These are phyloP conservation scores for Quercus robur DNA, from an alignment of 306 rosid genomes.

Conservation along the genomic window DNA sequence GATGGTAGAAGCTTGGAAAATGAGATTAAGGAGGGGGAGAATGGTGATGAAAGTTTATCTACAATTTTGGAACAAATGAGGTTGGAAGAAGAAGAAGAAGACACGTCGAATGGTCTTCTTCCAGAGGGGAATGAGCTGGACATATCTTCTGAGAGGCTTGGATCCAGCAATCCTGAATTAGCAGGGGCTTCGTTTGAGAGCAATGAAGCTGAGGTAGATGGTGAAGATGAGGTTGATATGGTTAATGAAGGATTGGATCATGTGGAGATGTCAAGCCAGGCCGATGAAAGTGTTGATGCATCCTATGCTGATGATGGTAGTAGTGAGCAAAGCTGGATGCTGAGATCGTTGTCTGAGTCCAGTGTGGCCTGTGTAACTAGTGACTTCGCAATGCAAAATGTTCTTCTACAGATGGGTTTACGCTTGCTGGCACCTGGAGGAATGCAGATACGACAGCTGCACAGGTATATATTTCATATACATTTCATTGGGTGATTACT, in stretches of 20 bases:
- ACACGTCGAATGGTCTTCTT: slow-evolving; percentile 28
- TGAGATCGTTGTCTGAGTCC: slow-evolving; percentile 87
- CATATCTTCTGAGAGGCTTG: slow-evolving; percentile 11
- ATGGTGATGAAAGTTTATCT: slow-evolving; percentile 40
- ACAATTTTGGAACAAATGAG: slow-evolving; percentile 43
- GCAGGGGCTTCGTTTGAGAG: slow-evolving; percentile 1
- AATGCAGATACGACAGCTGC: slow-evolving; percentile 77
- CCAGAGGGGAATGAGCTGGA: slow-evolving; percentile 28
- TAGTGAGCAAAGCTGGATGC: slow-evolving; percentile 90
- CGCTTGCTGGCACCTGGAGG: slow-evolving; percentile 96
- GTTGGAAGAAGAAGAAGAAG: slow-evolving; percentile 53
- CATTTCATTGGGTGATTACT: background rate
- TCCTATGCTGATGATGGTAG: slow-evolving; percentile 56
- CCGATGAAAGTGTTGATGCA: slow-evolving; percentile 51
- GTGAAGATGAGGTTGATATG: slow-evolving; percentile 28
- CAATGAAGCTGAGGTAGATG: slow-evolving; percentile 17
- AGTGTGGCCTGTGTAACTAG: slow-evolving; percentile 88
- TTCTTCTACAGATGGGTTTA: slow-evolving; percentile 92
- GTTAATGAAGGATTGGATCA: slow-evolving; percentile 34
- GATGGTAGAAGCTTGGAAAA: slow-evolving; percentile 29
- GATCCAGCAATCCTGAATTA: slow-evolving; percentile 7
- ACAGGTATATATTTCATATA: slow-evolving; percentile 46
- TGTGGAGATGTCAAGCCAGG: slow-evolving; percentile 53
- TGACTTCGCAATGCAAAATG: slow-evolving; percentile 98
- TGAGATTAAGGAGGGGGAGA: slow-evolving; percentile 27